phyloP scores from a whole-genome alignment of 2,329 filamentous ascomycete species.

The Beauveria australis region DNA sequence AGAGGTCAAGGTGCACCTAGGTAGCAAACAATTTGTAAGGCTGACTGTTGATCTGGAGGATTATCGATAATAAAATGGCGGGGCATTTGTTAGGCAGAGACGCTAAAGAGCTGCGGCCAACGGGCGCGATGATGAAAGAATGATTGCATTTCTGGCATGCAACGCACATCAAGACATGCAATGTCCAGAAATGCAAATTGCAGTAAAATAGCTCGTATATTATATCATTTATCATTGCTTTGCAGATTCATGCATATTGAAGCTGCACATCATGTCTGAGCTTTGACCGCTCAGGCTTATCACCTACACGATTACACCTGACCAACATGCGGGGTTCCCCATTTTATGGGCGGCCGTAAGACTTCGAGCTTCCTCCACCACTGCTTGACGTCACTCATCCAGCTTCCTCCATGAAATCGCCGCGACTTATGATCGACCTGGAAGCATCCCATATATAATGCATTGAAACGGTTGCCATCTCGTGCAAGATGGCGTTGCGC shows the following conservation, averaged over 20 bases:
- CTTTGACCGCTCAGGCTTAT: background rate
- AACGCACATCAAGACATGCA: no score
- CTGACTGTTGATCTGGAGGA: background rate
- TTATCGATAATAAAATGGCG: conserved; percentile 8
- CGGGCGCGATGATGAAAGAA: background rate
- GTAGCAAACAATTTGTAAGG: background rate
- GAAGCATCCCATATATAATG: background rate
- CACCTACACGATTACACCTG: no score
- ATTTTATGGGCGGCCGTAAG: background rate
- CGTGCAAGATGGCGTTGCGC: background rate
- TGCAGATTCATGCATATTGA: background rate
- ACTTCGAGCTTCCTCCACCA: background rate
- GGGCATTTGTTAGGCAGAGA: conserved; percentile 7
- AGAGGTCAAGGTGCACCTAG: background rate
- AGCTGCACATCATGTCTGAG: background rate
- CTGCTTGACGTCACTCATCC: background rate
- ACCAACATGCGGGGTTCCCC: background rate
- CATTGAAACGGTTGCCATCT: background rate
- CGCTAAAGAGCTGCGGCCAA: background rate
- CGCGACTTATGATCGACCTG: background rate
- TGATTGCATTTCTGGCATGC: background rate
- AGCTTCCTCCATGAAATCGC: background rate
- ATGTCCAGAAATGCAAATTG: background rate
- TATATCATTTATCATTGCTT: no score
- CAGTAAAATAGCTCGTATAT: no score